These are phyloP conservation scores for Entophlyctis helioformis DNA, from an alignment of 192 early-diverging fungal species.

Conservation along the genomic window DNA sequence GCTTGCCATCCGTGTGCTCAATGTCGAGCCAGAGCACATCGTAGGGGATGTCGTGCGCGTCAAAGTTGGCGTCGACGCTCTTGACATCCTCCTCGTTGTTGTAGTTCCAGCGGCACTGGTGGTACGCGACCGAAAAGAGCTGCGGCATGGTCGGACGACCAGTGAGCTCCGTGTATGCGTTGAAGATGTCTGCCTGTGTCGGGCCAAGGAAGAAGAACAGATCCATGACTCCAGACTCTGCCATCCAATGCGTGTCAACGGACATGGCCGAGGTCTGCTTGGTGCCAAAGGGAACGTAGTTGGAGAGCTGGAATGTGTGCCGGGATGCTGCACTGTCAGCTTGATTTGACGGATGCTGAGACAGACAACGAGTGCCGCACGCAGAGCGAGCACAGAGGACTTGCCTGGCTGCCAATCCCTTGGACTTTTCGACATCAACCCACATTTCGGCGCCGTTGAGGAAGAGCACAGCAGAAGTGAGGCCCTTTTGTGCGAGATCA, in stretches of 20 bases:
- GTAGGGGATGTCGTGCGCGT: constrained; percentile 83
- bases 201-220: constrained; percentile 76
- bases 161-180: constrained; percentile 63
- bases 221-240: constrained; percentile 84
- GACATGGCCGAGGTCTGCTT: constrained; percentile 11
- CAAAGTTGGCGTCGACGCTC: constrained; percentile 76
- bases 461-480: constrained; percentile 74
- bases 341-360: not conserved
- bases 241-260: constrained; percentile 82
- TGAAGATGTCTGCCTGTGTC: constrained; percentile 49
- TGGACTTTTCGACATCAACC: constrained; percentile 81
- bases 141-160: constrained; percentile 78
- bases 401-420: constrained; percentile 19
- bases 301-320: not conserved
- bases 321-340: not conserved
- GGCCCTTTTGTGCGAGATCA: constrained; percentile 76
- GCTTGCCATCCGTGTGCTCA: constrained; percentile 97
- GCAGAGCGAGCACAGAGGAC: constrained; percentile 1
- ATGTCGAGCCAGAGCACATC: constrained; percentile 99
- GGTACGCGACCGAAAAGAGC: constrained; percentile 82
- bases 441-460: constrained; percentile 95
- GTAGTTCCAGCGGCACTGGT: constrained; percentile 99
- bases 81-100: constrained; percentile 78
- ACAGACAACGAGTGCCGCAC: not conserved
- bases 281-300: constrained; percentile 7